Conservation (phyloP, 2,329 filamentous ascomycete species). For the Xylaria digitata region DNA sequence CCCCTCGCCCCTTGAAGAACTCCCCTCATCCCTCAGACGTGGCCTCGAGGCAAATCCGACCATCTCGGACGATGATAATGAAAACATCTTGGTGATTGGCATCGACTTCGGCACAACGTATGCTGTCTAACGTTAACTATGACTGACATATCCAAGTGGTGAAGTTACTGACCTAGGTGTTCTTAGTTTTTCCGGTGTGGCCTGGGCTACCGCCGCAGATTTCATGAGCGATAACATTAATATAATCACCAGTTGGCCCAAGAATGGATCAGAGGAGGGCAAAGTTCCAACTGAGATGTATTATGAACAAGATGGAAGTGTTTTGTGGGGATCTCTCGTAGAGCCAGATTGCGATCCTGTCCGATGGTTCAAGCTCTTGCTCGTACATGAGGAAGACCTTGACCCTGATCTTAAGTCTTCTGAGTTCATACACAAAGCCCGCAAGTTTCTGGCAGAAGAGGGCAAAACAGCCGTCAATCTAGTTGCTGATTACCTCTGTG, state of each 20-base stretch:
- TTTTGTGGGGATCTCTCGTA: conserved; percentile 44
- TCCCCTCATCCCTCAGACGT: neutral
- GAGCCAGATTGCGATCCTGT: conserved; percentile 40
- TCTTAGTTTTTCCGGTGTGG: conserved; percentile 46
- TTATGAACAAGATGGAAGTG: conserved; percentile 30
- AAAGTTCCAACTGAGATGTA: conserved; percentile 45
- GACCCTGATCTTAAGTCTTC: conserved; percentile 35
- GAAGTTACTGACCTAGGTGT: neutral
- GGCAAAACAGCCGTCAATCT: conserved; percentile 41
- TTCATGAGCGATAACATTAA: conserved; percentile 15
- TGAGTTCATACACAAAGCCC: conserved; percentile 28
- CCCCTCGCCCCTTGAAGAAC: neutral
- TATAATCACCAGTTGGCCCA: conserved; percentile 21
- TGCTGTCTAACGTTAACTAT: neutral
- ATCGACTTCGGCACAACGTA: conserved; percentile 31
- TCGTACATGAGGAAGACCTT: conserved; percentile 41
- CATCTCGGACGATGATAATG: neutral
- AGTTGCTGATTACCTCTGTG: conserved; percentile 43
- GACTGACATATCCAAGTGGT: neutral
- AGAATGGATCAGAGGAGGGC: conserved; percentile 18
- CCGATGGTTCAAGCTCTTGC: conserved; percentile 47
- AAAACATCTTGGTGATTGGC: conserved; percentile 20
- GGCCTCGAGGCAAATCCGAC: neutral
- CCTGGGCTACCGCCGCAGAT: conserved; percentile 41
- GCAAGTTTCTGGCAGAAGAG: conserved; percentile 29